A percentile compares a stretch with the other conserved stretches of the same genome.
These are phyloP conservation scores for Acer campestre DNA, from an alignment of 345 rosid genomes.

Conservation along the genomic window DNA sequence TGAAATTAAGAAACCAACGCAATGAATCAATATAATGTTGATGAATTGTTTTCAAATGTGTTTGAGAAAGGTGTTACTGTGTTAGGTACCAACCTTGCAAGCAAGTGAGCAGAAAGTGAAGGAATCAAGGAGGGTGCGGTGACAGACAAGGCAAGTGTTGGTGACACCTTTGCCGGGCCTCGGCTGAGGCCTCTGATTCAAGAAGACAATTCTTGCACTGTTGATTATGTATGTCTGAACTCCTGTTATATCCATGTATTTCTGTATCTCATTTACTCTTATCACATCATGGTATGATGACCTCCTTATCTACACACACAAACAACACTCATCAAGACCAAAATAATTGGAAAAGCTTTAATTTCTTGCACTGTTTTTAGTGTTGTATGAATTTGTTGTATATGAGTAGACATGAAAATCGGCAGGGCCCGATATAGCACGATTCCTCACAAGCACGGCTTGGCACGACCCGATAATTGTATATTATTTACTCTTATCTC, in stretches of 20 bases:
- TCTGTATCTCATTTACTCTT: constrained; percentile 66
- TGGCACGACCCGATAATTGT: too few relatives aligned
- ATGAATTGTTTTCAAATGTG: neutral
- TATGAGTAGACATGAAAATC: too few relatives aligned
- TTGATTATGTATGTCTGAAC: constrained; percentile 68
- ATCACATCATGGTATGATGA: constrained; percentile 79
- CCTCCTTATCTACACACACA: constrained; percentile 55
- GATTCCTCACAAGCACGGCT: too few relatives aligned
- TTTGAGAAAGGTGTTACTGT: too few relatives aligned
- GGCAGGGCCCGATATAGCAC: too few relatives aligned
- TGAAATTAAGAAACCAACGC: constrained; percentile 14
- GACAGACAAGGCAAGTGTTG: constrained; percentile 63
- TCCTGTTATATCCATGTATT: constrained; percentile 56
- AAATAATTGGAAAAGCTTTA: too few relatives aligned
- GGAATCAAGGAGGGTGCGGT: constrained; percentile 67
- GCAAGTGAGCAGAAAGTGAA: constrained; percentile 70
- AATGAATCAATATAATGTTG: neutral
- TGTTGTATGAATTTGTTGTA: too few relatives aligned
- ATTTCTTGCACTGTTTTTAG: too few relatives aligned
- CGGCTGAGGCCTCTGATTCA: constrained; percentile 69
- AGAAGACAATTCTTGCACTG: constrained; percentile 69
- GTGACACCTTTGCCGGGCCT: constrained; percentile 71
- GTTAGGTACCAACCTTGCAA: constrained; percentile 51
- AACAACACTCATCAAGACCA: neutral
- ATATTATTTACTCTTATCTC: too few relatives aligned